These are phyloP conservation scores for Sugiyamaella boreocaroliniensis DNA, from an alignment of 805 yeast genomes.

Conservation along the genomic window DNA sequence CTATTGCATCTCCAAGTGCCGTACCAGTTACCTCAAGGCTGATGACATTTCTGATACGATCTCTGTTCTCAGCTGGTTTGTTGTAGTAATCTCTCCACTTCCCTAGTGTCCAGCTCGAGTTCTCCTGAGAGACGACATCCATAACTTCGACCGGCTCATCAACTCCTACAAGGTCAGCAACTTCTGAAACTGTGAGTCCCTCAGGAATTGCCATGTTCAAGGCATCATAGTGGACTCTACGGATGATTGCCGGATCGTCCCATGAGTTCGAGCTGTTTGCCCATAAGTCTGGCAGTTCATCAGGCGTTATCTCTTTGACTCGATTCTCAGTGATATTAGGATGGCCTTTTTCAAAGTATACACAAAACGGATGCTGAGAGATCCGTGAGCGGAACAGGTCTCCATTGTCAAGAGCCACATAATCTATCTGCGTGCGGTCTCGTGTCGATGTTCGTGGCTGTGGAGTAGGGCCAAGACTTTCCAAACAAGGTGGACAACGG, in stretches of 20 bases:
- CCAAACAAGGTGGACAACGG: conserved; percentile 49
- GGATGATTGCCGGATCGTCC: conserved; percentile 42
- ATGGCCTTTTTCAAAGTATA: conserved; percentile 11
- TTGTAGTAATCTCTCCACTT: conserved; percentile 71
- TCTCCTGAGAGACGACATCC: conserved; percentile 80
- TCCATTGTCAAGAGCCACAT: conserved; percentile 73
- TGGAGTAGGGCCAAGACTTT: conserved; percentile 43
- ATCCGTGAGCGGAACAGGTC: conserved; percentile 41
- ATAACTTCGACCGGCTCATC: conserved; percentile 68
- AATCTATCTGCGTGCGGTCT: conserved; percentile 54
- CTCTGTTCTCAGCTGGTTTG: conserved; percentile 40
- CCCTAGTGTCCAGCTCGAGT: conserved; percentile 54
- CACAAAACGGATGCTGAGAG: conserved; percentile 51
- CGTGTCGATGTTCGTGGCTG: conserved; percentile 51
- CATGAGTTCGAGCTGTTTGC: conserved; percentile 31
- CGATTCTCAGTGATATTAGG: conserved; percentile 26
- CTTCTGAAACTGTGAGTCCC: conserved; percentile 46
- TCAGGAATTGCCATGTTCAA: conserved; percentile 53
- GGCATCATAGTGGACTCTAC: conserved; percentile 25
- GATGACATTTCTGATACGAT: conserved; percentile 70
- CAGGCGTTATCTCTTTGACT: conserved; percentile 29
- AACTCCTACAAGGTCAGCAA: conserved; percentile 55
- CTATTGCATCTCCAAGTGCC: conserved; percentile 42
- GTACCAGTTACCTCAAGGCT: conserved; percentile 70
- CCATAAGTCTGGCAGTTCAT: conserved; percentile 34